These are phyloP conservation scores for Periconia digitata DNA, from an alignment of 2,329 filamentous ascomycete species.

Conservation along the genomic window DNA sequence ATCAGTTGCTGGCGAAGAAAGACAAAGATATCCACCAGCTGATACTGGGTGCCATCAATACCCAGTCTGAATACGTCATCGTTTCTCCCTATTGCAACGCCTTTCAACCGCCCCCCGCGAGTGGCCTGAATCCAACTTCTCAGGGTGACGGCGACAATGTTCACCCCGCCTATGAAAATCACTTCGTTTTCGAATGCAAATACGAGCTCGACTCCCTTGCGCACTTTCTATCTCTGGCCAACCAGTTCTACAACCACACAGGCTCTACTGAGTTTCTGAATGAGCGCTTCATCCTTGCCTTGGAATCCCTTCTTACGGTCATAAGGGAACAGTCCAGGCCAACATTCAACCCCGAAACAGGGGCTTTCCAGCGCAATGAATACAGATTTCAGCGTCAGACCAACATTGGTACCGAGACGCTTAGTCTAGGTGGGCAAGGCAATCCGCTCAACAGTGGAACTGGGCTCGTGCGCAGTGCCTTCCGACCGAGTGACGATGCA, in stretches of 20 bases:
- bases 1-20: conserved; percentile 80
- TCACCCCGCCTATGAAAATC: conserved; percentile 82
- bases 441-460: conserved; percentile 87
- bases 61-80: conserved; percentile 92
- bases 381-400: conserved; percentile 89
- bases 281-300: conserved; percentile 73
- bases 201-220: conserved; percentile 97
- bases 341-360: conserved; percentile 73
- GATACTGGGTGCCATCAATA: conserved; percentile 92
- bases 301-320: conserved; percentile 73
- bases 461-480: conserved; percentile 85
- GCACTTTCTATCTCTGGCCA: conserved; percentile 81
- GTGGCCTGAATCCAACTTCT: conserved; percentile 67
- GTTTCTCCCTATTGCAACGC: conserved; percentile 96
- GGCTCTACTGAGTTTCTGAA: conserved; percentile 77
- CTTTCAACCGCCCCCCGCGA: conserved; percentile 90
- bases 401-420: conserved; percentile 82
- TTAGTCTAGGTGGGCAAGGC: conserved; percentile 79
- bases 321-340: conserved; percentile 76
- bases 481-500: conserved; percentile 92
- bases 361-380: conserved; percentile 67
- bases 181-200: conserved; percentile 94
- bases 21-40: conserved; percentile 77
- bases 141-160: conserved; percentile 85
- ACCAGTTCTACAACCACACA: conserved; percentile 83